Percentiles rank a stretch among this genome's conserved stretches.
phyloP scores from a whole-genome alignment of 1,284 basidiomycete species.

The Malassezia japonica region DNA sequence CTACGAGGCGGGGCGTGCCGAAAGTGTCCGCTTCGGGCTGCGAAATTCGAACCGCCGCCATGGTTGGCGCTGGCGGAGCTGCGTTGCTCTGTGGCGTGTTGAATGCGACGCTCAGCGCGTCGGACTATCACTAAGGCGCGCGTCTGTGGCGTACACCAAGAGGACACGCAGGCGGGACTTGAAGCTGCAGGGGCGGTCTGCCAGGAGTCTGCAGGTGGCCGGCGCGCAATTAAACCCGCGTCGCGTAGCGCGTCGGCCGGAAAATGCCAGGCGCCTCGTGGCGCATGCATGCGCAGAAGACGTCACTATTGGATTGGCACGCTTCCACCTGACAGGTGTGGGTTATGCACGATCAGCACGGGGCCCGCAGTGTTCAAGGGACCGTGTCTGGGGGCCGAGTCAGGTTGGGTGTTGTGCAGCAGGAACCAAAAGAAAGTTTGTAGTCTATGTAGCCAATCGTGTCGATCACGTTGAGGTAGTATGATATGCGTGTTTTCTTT shows the following conservation, averaged over 20 bases:
- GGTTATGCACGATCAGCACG: too few species aligned
- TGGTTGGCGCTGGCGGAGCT: background rate
- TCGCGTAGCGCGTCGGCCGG: constrained; percentile 10
- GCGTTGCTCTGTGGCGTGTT: background rate
- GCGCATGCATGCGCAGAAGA: background rate
- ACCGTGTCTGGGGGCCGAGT: too few species aligned
- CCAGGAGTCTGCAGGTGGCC: background rate
- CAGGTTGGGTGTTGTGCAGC: too few species aligned
- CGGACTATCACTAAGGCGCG: too few species aligned
- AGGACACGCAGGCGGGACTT: background rate
- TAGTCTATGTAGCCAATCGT: too few species aligned
- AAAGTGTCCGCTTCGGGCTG: background rate
- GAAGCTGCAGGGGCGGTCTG: background rate
- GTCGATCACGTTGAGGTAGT: too few species aligned
- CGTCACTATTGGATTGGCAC: too few species aligned
- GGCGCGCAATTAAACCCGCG: background rate
- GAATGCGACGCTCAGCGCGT: background rate
- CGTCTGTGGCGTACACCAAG: too few species aligned
- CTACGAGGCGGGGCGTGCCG: background rate
- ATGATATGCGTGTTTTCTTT: too few species aligned
- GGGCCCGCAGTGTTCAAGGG: too few species aligned
- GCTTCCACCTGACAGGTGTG: too few species aligned
- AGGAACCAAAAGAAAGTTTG: too few species aligned
- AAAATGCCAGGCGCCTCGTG: background rate
- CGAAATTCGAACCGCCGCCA: background rate